A percentile compares a stretch with the other conserved stretches of the same genome.
Evolutionary conservation across 2,329 filamentous ascomycete species (phyloP).

Genomic region (Trichophyton verrucosum): DNA sequence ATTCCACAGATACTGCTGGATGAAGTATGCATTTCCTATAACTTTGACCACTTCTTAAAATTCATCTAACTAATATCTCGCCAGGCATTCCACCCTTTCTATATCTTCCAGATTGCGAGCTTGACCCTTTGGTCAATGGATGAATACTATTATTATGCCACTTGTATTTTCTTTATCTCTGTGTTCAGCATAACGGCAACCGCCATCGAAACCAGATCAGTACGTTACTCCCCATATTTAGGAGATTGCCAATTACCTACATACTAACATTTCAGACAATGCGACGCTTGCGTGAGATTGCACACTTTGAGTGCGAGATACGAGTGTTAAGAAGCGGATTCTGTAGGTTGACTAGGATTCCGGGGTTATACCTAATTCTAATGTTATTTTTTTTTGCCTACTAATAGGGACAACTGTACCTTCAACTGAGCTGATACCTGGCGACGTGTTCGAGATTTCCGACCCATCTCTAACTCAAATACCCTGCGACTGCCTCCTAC

Average conservation of each 20-base stretch:
- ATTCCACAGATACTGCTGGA: constrained; percentile 72
- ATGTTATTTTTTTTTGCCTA: constrained; percentile 2
- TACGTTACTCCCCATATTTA: constrained; percentile 30
- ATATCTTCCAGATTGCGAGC: constrained; percentile 94
- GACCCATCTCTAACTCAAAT: constrained; percentile 81
- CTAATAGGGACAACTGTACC: constrained; percentile 64
- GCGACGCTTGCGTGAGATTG: constrained; percentile 79
- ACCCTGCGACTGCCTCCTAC: constrained; percentile 79
- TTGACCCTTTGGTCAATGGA: constrained; percentile 89
- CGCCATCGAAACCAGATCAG: constrained; percentile 74
- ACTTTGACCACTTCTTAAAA: neutral
- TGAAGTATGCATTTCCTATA: constrained; percentile 45
- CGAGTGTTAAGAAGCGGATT: constrained; percentile 89
- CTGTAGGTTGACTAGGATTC: constrained; percentile 43
- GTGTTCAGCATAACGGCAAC: constrained; percentile 83
- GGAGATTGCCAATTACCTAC: neutral
- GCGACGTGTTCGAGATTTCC: constrained; percentile 92
- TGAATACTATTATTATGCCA: constrained; percentile 94
- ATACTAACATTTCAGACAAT: constrained; percentile 52
- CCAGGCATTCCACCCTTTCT: constrained; percentile 89
- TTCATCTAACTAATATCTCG: neutral
- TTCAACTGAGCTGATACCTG: constrained; percentile 81
- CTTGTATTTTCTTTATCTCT: constrained; percentile 90
- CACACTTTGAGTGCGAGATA: constrained; percentile 88
- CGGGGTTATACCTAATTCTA: constrained; percentile 4